Base-by-base conservation (phyloP, 78 protist genomes). In the Emiliania huxleyi region DNA sequence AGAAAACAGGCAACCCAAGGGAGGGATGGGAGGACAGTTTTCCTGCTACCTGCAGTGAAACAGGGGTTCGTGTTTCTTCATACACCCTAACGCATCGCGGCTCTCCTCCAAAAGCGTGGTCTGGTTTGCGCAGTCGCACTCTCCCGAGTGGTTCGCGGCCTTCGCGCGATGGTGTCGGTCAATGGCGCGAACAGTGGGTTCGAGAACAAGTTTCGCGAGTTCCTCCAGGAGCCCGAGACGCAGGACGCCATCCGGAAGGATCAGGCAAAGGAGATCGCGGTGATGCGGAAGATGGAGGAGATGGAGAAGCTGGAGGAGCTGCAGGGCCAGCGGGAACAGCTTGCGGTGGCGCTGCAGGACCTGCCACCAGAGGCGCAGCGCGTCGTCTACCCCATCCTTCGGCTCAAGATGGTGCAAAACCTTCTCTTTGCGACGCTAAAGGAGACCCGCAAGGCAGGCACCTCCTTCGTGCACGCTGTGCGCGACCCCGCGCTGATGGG, bases 271-370 rank as follows among this genome's bases (percentile, higher is more conserved):
- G 85, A 77, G 85, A 40, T 77, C 35, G 46, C 3, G n/a, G 18
- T 77, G 33, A 37, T 77, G 48, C 15, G n/a, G 35, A 77, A 77
- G 85, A 11, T 77, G n/a, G 85, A 77, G 37, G 85, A 77, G 35
- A 4, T 77, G 4, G 85, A 77, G 85, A 40, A 37, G 46, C 85
- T 35, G 2, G 48, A 77, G 48, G 85, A 77, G 85, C 85, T 77
- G 46, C 44, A 37, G 6, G 85, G 85, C n/a, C 85, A 77, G 29
- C 85, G 85, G 4, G 85, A 77, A 48, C 85, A 77, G 26, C 85
- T 77, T 35, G 85, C 85, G n/a, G 46, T 77, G 49, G 85, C 85
- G 2, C 29, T 77, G 85, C 83, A 77, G 46, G 85, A 77, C 46
- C 85, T 77, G 6, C 37, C 15, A 0, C 37, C 85, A 18, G 85